phyloP scores from a whole-genome alignment of 2,329 filamentous ascomycete species.

The Exophiala oligosperma region DNA sequence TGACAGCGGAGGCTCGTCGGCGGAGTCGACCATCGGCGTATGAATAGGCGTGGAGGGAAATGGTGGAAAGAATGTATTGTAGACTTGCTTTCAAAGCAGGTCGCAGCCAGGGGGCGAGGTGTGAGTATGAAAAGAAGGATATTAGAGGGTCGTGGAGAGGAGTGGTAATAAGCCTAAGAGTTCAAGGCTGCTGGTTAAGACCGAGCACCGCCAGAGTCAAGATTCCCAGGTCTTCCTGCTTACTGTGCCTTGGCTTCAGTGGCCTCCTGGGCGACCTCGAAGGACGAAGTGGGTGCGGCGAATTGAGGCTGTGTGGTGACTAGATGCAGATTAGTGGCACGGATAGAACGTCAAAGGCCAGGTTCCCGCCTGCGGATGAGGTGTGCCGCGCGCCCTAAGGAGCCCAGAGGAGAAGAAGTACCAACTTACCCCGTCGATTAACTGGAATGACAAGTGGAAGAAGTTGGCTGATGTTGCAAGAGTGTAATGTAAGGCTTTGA shows the following conservation, averaged over 20 bases:
- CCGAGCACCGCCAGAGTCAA: background rate
- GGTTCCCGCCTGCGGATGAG: slow-evolving; percentile 8
- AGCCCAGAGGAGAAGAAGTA: background rate
- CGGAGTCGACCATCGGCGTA: slow-evolving; percentile 55
- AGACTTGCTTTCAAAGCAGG: slow-evolving; percentile 28
- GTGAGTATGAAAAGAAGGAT: slow-evolving; percentile 4
- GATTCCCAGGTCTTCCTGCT: background rate
- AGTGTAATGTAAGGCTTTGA: background rate
- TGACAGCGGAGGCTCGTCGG: slow-evolving; percentile 52
- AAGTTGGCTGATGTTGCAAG: no score
- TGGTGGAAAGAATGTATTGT: slow-evolving; percentile 17
- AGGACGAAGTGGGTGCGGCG: background rate
- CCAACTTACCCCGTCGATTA: background rate
- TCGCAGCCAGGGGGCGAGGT: slow-evolving; percentile 8
- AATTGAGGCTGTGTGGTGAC: background rate
- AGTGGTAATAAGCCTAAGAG: slow-evolving; percentile 4
- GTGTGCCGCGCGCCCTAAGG: slow-evolving; percentile 7
- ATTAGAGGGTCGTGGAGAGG: slow-evolving; percentile 3
- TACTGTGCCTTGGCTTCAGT: background rate
- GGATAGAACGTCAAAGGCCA: slow-evolving; percentile 3
- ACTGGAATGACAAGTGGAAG: no score
- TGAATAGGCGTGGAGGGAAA: slow-evolving; percentile 21
- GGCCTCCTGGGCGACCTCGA: background rate
- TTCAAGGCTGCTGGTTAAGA: background rate
- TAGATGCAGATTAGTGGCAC: background rate